phyloP scores from a whole-genome alignment of 441 rosid genomes.

The Melianthus villosus region DNA sequence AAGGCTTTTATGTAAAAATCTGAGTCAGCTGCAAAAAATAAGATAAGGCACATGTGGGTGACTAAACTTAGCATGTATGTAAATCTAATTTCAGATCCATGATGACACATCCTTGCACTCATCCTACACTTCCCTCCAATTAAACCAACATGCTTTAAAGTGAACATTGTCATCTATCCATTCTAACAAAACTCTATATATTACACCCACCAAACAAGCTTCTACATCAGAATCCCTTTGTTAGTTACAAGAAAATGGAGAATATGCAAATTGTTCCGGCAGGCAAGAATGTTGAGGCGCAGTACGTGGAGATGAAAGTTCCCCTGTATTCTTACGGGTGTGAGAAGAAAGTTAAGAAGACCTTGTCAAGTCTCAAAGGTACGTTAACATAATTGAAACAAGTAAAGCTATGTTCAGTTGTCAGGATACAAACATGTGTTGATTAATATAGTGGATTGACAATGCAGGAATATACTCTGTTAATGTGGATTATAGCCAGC shows the following conservation, averaged over 20 bases:
- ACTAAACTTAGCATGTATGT: no score
- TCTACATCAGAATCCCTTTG: not conserved
- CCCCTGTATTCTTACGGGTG: conserved; percentile 79
- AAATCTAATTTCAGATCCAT: no score
- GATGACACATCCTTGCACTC: not conserved
- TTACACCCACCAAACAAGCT: no score
- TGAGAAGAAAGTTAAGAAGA: conserved; percentile 52
- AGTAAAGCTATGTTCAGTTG: not conserved
- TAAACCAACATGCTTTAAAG: not conserved
- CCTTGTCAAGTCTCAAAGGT: conserved; percentile 68
- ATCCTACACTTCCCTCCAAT: not conserved
- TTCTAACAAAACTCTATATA: no score
- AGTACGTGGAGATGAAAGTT: conserved; percentile 75
- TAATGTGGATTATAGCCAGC: conserved; percentile 43
- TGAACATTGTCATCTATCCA: not conserved
- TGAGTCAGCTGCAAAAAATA: no score
- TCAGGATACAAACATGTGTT: not conserved
- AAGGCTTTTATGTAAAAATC: no score
- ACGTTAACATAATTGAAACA: not conserved
- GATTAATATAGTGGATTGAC: not conserved
- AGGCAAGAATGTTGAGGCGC: conserved; percentile 56
- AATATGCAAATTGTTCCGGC: conserved; percentile 52
- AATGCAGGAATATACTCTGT: conserved; percentile 61
- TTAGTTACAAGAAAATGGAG: conserved; percentile 19
- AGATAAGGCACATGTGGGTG: no score